Base-by-base conservation (phyloP, 257 asterid species). In the Ilex asprella region DNA sequence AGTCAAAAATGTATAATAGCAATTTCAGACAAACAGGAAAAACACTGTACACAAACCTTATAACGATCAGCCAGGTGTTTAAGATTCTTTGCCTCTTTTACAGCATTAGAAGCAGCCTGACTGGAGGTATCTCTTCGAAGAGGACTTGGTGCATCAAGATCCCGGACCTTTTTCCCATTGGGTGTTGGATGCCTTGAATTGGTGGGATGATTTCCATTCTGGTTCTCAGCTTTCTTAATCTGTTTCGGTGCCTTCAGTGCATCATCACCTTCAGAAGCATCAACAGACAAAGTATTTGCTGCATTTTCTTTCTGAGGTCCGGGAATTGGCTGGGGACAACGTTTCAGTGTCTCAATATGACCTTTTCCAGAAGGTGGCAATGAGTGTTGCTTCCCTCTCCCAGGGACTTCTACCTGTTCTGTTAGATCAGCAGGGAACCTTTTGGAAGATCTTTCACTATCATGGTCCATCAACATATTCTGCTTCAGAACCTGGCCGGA, bases 71-170 rank as follows among this genome's bases (percentile, higher is more conserved):
- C 97, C 74, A 82, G 62, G 72, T 90, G 99, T 76, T 94, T 94
- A 50, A 94, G 91, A 82, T 91, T 88, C 78, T 81, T 94, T 2
- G 96, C 99, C 77, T 94, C 99, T 84, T 87, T 94, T 60, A 94
- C 61, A 73, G 91, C 94, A 80, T 70, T 87, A 31, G 78, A 78
- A 75, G 87, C 97, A 67, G 93, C 86, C 65, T 87, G 95, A 73
- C 82, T 87, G 39, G 95, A 78, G 64, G 93, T 79, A 60, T 90
- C 97, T 84, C 83, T 90, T 55, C 86, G 84, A 69, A 73, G 71
- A 64, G 99, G 94, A 75, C 96, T 88, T 44, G 86, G 82, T 72
- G 91, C 82, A 21, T 84, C 87, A 58, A 70, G 71, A 78, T 83
- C 95, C 58, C 86, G 86, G 62, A 56, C 74, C 81, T 73, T 88